Conservation (phyloP, 495 filamentous ascomycete species). For the Opeltia flavorubescens region DNA sequence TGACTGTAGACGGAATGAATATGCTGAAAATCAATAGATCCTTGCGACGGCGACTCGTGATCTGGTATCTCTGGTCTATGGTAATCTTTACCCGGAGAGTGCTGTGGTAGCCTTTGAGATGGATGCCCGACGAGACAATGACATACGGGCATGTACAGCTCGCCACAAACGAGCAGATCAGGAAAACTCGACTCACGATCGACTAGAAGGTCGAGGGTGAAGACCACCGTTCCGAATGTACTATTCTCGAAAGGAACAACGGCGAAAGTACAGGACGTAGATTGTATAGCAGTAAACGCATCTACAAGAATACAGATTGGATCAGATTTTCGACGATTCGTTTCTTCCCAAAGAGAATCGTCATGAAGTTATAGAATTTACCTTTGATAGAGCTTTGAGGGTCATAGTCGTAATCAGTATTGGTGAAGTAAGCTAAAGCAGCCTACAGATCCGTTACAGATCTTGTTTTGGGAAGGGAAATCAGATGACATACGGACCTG, state of each 20-base stretch:
- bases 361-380: conserved; percentile 14
- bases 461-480: not conserved
- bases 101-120: conserved; percentile 2
- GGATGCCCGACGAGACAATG: conserved; percentile 60
- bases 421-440: conserved; percentile 46
- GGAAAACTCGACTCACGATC: conserved; percentile 46
- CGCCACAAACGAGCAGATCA: conserved; percentile 59
- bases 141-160: conserved; percentile 71
- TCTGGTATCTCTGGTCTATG: no score
- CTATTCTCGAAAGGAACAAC: conserved; percentile 95
- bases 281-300: conserved; percentile 67
- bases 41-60: conserved; percentile 20
- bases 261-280: conserved; percentile 44
- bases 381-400: conserved; percentile 50
- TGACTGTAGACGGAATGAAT: conserved; percentile 66
- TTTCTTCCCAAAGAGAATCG: not conserved
- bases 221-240: conserved; percentile 79
- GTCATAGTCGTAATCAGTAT: conserved; percentile 35
- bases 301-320: conserved; percentile 30
- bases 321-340: no score
- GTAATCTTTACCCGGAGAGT: not conserved
- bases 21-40: conserved; percentile 34
- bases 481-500: conserved; percentile 42
- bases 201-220: conserved; percentile 77
- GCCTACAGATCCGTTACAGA: conserved; percentile 33